Conservation (phyloP, 139 green algal species). For the Asterochloris erici region DNA sequence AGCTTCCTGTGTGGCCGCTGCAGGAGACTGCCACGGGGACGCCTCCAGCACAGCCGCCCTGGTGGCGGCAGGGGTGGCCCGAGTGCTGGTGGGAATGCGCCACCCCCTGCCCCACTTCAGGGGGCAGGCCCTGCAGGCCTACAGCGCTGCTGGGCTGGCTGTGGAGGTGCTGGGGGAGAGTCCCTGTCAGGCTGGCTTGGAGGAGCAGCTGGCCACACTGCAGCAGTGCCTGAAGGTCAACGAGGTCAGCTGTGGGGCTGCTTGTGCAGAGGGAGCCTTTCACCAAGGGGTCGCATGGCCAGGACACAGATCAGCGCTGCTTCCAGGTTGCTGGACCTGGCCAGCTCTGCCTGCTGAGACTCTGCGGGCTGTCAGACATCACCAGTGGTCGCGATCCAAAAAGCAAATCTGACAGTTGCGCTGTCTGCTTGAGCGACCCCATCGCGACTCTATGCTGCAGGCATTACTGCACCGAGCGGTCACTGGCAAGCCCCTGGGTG, state of each 20-base stretch:
- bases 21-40: constrained; percentile 84
- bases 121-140: constrained; percentile 52
- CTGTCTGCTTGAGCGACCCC: background rate
- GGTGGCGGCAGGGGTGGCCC: constrained; percentile 60
- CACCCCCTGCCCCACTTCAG: constrained; percentile 80
- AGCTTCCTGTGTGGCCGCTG: background rate
- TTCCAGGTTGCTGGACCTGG: background rate
- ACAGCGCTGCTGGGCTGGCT: constrained; percentile 63
- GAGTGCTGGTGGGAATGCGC: constrained; percentile 90
- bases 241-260: constrained; percentile 36
- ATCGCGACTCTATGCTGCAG: constrained; percentile 13
- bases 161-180: constrained; percentile 65
- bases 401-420: background rate
- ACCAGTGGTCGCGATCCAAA: background rate
- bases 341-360: background rate
- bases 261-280: background rate
- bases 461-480: constrained; percentile 81
- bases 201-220: constrained; percentile 31
- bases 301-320: background rate
- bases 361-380: background rate
- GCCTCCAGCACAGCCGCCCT: constrained; percentile 61
- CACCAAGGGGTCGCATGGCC: background rate
- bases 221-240: constrained; percentile 73
- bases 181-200: background rate
- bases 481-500: constrained; percentile 62